Evolutionary conservation across 768 basidiomycete genomes (phyloP), one percentile per base, ranked within the genome.

Genomic region (Lentinula lateritia): DNA sequence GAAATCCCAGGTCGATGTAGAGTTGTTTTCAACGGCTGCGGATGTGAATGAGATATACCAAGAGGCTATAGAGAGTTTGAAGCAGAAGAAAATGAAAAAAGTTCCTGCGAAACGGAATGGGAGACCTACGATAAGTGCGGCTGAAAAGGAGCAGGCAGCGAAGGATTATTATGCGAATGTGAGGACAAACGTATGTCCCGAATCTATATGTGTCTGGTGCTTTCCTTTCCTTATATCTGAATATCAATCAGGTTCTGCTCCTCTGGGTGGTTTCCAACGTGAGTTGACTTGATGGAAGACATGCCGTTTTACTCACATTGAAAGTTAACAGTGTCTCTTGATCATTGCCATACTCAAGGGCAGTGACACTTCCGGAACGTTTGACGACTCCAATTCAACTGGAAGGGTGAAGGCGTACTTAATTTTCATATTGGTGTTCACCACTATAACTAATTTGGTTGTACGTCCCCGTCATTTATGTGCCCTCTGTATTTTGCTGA

Each of bases 151-250:
- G 65, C 82, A 86, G 64, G 82, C 80, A 1, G 90, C 90, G 9
- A 88, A 86, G 68, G 91, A 93, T 66, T 95, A 94, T 74, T 95
- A 94, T 71, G 91, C 92, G 0, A 87, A 86, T 67, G 90, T 95
- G 58, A 77, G 93, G 64, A 93, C 92, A 6, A 93, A 94, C 74
- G 89, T 80, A 50, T 50, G 75, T 64, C 28, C 28, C 3, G 28
- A 28, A 28, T 28, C 28, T 28, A 28, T 28, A 28, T 28, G 28
- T 28, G 28, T 28, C 28, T 4, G 28, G 28, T 28, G 28, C 28
- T 28, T 28, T 3, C 3, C 23, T 23, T 23, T 23, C 28, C 28
- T 28, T 3, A 28, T 28, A 39, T 39, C 13, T 13, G 38, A 39
- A 32, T 28, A 48, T 42, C 35, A 34, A 61, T 36, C 55, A 86